Conservation (phyloP, 805 yeast genomes). For the Debaryomyces prosopidis region DNA sequence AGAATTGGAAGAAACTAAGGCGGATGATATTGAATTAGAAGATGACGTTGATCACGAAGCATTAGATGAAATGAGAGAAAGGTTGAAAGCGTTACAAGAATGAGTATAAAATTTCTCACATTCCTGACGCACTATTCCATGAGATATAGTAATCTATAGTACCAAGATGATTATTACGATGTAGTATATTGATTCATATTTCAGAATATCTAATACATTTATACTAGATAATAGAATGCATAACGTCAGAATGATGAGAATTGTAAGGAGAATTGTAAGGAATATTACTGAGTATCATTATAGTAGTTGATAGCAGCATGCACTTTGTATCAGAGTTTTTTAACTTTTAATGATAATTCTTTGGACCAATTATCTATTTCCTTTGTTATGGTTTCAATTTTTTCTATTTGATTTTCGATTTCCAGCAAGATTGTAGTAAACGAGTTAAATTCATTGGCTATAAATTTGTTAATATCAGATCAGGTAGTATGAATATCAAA, state of each 20-base stretch:
- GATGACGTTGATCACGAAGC: conserved; percentile 74
- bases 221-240: no score
- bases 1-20: conserved; percentile 16
- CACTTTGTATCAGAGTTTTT: background rate
- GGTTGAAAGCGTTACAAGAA: conserved; percentile 77
- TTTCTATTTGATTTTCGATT: conserved; percentile 36
- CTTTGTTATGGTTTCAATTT: conserved; percentile 45
- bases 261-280: no score
- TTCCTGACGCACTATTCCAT: no score
- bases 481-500: no score
- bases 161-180: no score
- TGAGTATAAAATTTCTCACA: conserved; percentile 3
- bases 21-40: conserved; percentile 19
- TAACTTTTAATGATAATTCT: conserved; percentile 50
- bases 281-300: no score
- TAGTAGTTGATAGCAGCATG: no score
- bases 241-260: no score
- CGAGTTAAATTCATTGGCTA: conserved; percentile 27
- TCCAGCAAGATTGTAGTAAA: conserved; percentile 22
- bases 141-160: no score
- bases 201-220: no score
- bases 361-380: conserved; percentile 65
- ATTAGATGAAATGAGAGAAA: conserved; percentile 83
- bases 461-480: conserved; percentile 6
- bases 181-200: no score